Conservation (phyloP, 2,329 filamentous ascomycete genomes). For the Aureobasidium sp. region DNA sequence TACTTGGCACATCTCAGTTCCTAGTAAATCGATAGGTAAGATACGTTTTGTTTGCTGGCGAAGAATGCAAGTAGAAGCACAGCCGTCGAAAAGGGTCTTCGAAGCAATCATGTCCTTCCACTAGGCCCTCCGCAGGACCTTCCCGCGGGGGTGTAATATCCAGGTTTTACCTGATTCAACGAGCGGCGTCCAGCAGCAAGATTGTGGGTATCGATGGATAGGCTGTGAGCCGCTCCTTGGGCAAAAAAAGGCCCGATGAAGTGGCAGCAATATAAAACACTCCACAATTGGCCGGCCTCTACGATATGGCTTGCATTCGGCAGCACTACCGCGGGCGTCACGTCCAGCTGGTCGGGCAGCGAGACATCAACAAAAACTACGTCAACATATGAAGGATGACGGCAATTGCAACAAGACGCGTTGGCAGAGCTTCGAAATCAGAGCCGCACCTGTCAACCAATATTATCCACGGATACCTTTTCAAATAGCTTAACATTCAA, state of each 20-base stretch:
- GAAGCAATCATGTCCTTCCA: not conserved
- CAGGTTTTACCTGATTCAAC: not conserved
- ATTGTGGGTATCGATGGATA: not conserved
- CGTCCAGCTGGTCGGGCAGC: not conserved
- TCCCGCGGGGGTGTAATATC: not conserved
- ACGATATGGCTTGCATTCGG: slow-evolving; percentile 7
- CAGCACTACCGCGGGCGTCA: not conserved
- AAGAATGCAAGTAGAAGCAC: slow-evolving; percentile 11
- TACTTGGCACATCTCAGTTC: slow-evolving; percentile 3
- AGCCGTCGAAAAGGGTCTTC: not conserved
- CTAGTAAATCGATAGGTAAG: slow-evolving; percentile 3
- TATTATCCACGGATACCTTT: not conserved
- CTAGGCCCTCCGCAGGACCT: not conserved
- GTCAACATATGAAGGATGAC: not conserved
- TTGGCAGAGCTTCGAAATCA: not conserved
- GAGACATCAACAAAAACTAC: not conserved
- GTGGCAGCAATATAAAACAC: not conserved
- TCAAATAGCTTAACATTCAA: too few species aligned
- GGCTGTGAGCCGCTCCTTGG: not conserved
- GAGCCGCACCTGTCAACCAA: not conserved
- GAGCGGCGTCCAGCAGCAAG: not conserved
- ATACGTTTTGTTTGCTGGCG: slow-evolving; percentile 2
- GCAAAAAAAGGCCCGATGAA: slow-evolving; percentile 5
- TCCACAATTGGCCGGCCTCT: not conserved
- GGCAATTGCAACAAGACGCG: not conserved